Conservation (phyloP, 352 stramenopile species). For the Pythium scleroteichum region DNA sequence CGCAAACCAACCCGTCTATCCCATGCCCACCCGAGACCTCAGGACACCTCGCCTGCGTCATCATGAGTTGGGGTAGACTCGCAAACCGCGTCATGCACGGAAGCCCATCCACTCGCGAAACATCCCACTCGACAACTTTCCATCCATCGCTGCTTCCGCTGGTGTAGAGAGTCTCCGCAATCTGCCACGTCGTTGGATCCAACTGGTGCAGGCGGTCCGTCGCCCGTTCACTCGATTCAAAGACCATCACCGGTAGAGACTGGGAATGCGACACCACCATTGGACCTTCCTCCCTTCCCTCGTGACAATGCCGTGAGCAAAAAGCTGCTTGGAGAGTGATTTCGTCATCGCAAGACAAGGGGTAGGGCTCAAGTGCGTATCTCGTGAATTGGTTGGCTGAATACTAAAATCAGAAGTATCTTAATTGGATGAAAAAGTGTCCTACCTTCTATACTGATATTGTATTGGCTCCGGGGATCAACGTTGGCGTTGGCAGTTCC, state of each 20-base stretch:
- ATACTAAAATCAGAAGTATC: slow-evolving; percentile 5
- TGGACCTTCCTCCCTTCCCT: slow-evolving; percentile 1
- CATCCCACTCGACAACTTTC: too few species aligned
- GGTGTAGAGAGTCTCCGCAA: neutral
- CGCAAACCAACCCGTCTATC: neutral
- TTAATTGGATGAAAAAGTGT: slow-evolving; percentile 8
- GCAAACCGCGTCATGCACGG: neutral
- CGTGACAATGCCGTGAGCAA: slow-evolving; percentile 7
- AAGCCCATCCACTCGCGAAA: slow-evolving; percentile 8
- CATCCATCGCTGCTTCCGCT: neutral
- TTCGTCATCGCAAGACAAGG: slow-evolving; percentile 19
- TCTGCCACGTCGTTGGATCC: slow-evolving; percentile 6
- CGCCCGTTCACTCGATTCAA: neutral
- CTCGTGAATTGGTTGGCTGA: slow-evolving; percentile 14
- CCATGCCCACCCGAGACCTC: neutral
- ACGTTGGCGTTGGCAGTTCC: slow-evolving; percentile 15
- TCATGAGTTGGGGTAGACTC: neutral
- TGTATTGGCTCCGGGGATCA: slow-evolving; percentile 19
- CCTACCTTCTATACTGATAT: neutral
- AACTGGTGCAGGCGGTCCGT: neutral
- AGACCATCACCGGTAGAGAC: neutral
- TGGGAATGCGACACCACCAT: too few species aligned
- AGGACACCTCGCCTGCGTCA: slow-evolving; percentile 13
- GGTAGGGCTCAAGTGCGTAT: slow-evolving; percentile 5
- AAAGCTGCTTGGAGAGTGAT: slow-evolving; percentile 14